A percentile compares a stretch with the other conserved stretches of the same genome.
phyloP scores from a whole-genome alignment of 176 grass and related monocot genomes.

The Bonia amplexicaulis region DNA sequence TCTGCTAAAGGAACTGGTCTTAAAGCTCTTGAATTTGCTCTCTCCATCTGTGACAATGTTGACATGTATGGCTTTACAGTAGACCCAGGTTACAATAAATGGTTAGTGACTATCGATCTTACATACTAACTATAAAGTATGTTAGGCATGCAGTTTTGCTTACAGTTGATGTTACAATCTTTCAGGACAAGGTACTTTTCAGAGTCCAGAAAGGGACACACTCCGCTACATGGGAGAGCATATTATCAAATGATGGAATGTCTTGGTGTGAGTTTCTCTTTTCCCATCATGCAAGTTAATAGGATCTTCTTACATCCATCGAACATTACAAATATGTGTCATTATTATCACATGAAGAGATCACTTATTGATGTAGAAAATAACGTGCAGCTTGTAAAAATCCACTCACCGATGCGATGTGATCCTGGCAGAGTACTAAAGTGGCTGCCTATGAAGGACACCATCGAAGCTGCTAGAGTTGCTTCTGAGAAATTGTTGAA shows the following conservation, averaged over 20 bases:
- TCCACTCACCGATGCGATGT: slow-evolving; percentile 85
- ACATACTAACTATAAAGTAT: not conserved
- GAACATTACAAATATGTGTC: not conserved
- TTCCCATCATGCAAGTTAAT: not conserved
- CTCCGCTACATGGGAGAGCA: slow-evolving; percentile 86
- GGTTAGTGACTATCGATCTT: slow-evolving; percentile 34
- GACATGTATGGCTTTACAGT: slow-evolving; percentile 99
- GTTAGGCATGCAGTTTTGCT: slow-evolving; percentile 13
- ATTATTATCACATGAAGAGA: not conserved
- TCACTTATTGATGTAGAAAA: slow-evolving; percentile 1
- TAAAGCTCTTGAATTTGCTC: slow-evolving; percentile 93
- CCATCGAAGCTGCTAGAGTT: slow-evolving; percentile 61
- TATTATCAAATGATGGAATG: slow-evolving; percentile 99
- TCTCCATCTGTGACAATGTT: slow-evolving; percentile 82
- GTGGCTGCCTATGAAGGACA: slow-evolving; percentile 58
- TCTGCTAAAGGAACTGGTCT: slow-evolving; percentile 98
- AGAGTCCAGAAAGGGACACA: slow-evolving; percentile 87
- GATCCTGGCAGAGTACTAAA: slow-evolving; percentile 63
- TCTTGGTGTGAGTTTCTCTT: slow-evolving; percentile 64
- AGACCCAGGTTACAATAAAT: slow-evolving; percentile 98
- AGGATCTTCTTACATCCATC: not conserved
- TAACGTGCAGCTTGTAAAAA: slow-evolving; percentile 77
- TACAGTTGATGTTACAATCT: slow-evolving; percentile 16
- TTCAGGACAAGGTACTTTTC: slow-evolving; percentile 98
- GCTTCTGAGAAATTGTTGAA: slow-evolving; percentile 81